Base-by-base conservation (phyloP, 2,329 filamentous ascomycete species). In the Penicillium brasilianum region DNA sequence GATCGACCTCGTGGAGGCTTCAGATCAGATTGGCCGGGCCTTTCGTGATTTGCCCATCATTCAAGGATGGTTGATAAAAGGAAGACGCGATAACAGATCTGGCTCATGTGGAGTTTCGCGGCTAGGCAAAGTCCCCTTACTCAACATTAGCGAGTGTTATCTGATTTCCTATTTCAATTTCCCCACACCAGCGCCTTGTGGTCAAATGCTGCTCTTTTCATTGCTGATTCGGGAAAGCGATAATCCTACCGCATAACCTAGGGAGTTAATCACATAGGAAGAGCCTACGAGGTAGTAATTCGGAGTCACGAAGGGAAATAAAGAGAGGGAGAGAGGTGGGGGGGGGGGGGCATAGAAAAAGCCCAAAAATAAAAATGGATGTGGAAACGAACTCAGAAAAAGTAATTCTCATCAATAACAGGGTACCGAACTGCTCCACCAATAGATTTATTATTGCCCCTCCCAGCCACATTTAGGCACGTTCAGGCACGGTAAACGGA, bases 31-130 rank as follows among this genome's bases (percentile, higher is more conserved):
- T 49, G 55, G 41, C 50, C 46, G 39, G 46, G 25, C 18, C 11
- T 30, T 50, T 14, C 48, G 9, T 63, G 41, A 61, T 63, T 63
- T 54, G 61, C 37, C 52, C 44, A 18, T 63, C 62, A 58, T 61
- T 63, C 60, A 60, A 62, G 65, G 65, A 60, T 51, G 53, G 49
- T 18, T 30, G 25, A 20, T 16, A 18, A 16, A 32, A 39, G 5
- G 7, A 14, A 51, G 32, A 49, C 2, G 20, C 5, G 8, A 34
- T 18, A 36, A 3, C 30, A 39, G 49, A 52, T 52, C 18, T 34
- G 8, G 6, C 9, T 36, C 16, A 11, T 39, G 13, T 28, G 32
- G 18, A 52, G 37, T 16, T 16, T 25, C n/a, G 13, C 11, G 18
- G 11, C 20, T 18, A 39, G 25, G 8, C 14, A 34, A 37, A 39